phyloP scores from a whole-genome alignment of 2,329 filamentous ascomycete species.

The Monosporascus cannonballus region DNA sequence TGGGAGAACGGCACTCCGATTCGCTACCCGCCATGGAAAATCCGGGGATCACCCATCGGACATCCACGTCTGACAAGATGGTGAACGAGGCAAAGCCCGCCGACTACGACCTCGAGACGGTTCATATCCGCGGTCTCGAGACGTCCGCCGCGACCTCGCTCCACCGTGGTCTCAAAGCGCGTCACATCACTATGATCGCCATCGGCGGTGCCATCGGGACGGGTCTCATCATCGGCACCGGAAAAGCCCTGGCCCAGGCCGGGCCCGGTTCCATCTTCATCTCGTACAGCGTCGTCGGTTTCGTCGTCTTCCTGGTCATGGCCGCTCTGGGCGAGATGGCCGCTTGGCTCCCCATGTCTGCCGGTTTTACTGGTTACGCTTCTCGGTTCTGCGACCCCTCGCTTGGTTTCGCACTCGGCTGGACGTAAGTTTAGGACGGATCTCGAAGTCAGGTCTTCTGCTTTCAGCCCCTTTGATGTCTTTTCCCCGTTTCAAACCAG shows the following conservation, averaged over 20 bases:
- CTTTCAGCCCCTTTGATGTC: not conserved
- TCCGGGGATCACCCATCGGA: constrained; percentile 21
- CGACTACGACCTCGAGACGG: constrained; percentile 18
- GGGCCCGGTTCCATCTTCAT: constrained; percentile 64
- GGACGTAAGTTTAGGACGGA: constrained; percentile 44
- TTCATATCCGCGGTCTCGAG: constrained; percentile 41
- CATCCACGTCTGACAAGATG: constrained; percentile 24
- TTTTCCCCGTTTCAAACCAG: constrained; percentile 11
- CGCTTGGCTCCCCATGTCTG: constrained; percentile 69
- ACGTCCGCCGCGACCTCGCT: constrained; percentile 41
- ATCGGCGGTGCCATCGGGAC: constrained; percentile 72
- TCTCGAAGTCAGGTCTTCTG: not conserved
- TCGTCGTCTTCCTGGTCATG: constrained; percentile 77
- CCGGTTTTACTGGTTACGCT: constrained; percentile 78
- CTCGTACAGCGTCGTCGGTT: constrained; percentile 62
- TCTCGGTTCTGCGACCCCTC: constrained; percentile 74
- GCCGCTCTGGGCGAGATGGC: constrained; percentile 79
- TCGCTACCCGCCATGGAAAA: constrained; percentile 16
- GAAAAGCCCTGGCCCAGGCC: constrained; percentile 45
- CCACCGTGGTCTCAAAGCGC: constrained; percentile 47
- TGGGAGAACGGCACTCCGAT: too few relatives aligned
- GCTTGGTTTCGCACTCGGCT: constrained; percentile 73
- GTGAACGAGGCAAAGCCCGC: constrained; percentile 5
- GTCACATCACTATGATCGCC: constrained; percentile 56
- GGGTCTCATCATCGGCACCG: constrained; percentile 66